Percentiles rank a stretch among this genome's conserved stretches.
Evolutionary conservation across 331 rosid genomes (phyloP).

Genomic region (Phaseolus coccineus): DNA sequence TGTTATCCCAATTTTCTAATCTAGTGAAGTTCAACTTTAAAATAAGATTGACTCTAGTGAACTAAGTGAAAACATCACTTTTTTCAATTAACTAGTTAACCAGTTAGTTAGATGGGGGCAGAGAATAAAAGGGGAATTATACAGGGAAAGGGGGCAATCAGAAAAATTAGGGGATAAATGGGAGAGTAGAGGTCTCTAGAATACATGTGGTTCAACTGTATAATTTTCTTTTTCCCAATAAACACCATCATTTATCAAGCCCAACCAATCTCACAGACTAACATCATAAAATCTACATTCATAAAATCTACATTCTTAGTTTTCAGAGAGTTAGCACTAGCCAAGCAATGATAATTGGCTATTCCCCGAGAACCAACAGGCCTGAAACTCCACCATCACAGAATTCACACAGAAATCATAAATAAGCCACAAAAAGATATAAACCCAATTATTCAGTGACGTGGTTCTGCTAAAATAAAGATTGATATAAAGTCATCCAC

Average conservation of each 20-base stretch:
- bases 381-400: background rate
- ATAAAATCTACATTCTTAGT: background rate
- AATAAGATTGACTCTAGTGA: too few species aligned
- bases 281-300: background rate
- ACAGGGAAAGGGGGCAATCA: background rate
- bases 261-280: background rate
- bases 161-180: background rate
- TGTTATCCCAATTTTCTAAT: background rate
- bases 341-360: background rate
- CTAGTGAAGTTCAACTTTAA: background rate
- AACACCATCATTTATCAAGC: background rate
- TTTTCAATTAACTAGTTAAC: too few species aligned
- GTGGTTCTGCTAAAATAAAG: slow-evolving; percentile 16
- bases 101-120: too few species aligned
- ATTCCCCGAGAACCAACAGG: slow-evolving; percentile 24
- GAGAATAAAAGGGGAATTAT: background rate
- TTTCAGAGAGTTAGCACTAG: background rate
- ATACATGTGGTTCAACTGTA: background rate
- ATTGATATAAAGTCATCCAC: slow-evolving; percentile 15
- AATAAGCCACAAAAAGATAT: background rate
- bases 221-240: background rate
- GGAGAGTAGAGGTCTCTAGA: background rate
- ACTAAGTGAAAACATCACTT: too few species aligned
- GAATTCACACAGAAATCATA: slow-evolving; percentile 2
- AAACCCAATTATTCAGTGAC: slow-evolving; percentile 2